A percentile compares a stretch with the other conserved stretches of the same genome.
These are phyloP conservation scores for Xylariaceae sp. DNA, from an alignment of 2,329 filamentous ascomycete species.

Conservation along the genomic window DNA sequence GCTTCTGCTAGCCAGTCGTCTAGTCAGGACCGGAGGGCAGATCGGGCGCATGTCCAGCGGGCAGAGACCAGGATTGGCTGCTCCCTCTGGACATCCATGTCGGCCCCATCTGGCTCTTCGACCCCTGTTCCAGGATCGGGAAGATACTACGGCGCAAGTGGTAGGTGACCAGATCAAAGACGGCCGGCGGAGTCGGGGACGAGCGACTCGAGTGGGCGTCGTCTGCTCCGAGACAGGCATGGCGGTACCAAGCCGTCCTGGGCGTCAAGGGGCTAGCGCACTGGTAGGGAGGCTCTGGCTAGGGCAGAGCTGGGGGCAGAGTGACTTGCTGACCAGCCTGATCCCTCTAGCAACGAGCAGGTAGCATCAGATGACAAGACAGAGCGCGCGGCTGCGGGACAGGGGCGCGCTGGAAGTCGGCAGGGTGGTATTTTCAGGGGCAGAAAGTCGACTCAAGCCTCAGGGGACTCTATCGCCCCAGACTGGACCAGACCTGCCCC, in stretches of 20 bases:
- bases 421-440: conserved; percentile 23
- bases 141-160: too few relatives aligned
- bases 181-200: too few relatives aligned
- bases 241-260: background rate
- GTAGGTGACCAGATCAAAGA: too few relatives aligned
- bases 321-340: too few relatives aligned
- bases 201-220: background rate
- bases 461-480: too few relatives aligned
- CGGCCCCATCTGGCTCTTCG: conserved; percentile 8
- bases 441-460: too few relatives aligned
- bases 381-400: conserved; percentile 22
- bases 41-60: conserved; percentile 10
- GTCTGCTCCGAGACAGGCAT: background rate
- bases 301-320: too few relatives aligned
- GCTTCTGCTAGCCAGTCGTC: conserved; percentile 14
- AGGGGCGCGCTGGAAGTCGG: conserved; percentile 10
- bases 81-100: conserved; percentile 16
- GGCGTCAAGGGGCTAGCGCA: too few relatives aligned
- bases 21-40: conserved; percentile 8
- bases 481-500: too few relatives aligned
- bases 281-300: too few relatives aligned
- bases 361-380: too few relatives aligned
- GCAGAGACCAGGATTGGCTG: conserved; percentile 16
- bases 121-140: conserved; percentile 18
- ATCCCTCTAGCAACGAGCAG: too few relatives aligned